A percentile compares a stretch with the other conserved stretches of the same genome.
These are phyloP conservation scores for Phoma sp. DNA, from an alignment of 2,329 filamentous ascomycete species.

Conservation along the genomic window DNA sequence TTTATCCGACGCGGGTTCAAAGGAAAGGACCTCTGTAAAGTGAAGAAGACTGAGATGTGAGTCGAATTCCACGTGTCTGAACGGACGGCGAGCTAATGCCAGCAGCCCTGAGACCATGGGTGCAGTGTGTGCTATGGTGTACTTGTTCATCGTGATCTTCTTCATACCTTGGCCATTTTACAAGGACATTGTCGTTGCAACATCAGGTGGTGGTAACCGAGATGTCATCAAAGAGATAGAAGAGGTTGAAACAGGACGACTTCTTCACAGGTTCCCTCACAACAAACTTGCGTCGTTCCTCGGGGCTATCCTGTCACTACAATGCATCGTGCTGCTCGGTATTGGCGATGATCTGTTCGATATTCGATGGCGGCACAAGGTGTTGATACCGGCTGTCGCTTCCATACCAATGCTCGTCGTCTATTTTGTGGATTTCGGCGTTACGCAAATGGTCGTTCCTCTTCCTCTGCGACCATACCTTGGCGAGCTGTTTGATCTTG, in stretches of 20 bases:
- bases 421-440: conserved; percentile 98
- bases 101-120: conserved; percentile 91
- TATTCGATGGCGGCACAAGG: conserved; percentile 98
- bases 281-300: conserved; percentile 97
- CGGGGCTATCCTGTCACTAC: conserved; percentile 90
- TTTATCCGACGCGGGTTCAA: conserved; percentile 90
- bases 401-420: conserved; percentile 93
- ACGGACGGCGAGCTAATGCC: conserved; percentile 24
- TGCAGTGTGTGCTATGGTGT: conserved; percentile 89
- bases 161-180: conserved; percentile 99
- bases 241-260: conserved; percentile 79
- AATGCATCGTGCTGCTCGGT: conserved; percentile 88
- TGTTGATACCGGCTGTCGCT: conserved; percentile 94
- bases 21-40: conserved; percentile 86
- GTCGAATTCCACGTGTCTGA: conserved; percentile 32
- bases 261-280: conserved; percentile 91
- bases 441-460: conserved; percentile 93
- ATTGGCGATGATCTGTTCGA: conserved; percentile 97
- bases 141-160: conserved; percentile 84
- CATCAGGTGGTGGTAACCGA: conserved; percentile 89
- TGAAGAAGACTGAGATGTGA: conserved; percentile 76
- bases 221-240: conserved; percentile 80
- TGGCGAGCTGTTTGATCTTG: conserved; percentile 83
- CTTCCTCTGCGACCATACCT: conserved; percentile 83
- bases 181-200: conserved; percentile 95